Base-by-base conservation (phyloP, 2,329 filamentous ascomycete genomes). In the Plenodomus biglobosus region DNA sequence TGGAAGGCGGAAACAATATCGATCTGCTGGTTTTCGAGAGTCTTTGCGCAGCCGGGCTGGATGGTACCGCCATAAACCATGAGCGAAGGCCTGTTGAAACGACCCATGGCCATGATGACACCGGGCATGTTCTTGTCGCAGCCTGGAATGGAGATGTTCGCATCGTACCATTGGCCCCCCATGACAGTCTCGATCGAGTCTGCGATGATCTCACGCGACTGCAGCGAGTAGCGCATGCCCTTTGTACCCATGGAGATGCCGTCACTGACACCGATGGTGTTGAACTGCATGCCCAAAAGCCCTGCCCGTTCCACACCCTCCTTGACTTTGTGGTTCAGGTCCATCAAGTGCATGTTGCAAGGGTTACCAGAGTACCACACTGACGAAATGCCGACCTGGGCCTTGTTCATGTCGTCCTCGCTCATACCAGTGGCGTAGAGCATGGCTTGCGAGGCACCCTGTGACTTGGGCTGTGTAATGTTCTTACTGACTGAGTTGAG, bases 131-230 rank as follows among this genome's bases (percentile, higher is more conserved):
- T 99, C 85, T 99, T 99, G 82, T 99, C 94, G 75, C 94, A 99
- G 40, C 94, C 94, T 13, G 94, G 94, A 64, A 99, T 88, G 44
- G 90, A 95, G 70, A 99, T 88, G 75, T 97, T 97, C 61, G 85
- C 92, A 73, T 99, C 94, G 71, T 99, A 97, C 91, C 92, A 97
- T 76, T 99, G 94, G 15, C 91, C 94, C 60, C 91, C 87, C 92
- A 97, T 99, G 64, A 99, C 94, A 4, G 94, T 97, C 81, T 99
- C 94, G 66, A 99, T 95, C 53, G 89, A 95, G 76, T 99, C 94
- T 66, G 94, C 94, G 64, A 99, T 99, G 66, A 99, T 84, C 74
- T 99, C 94, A 72, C 94, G 83, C 61, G 90, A 95, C 78, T 97
- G 94, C 43, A 96, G 80, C 46, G 88, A 94, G 77, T 91, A 97